A percentile compares a stretch with the other conserved stretches of the same genome.
phyloP scores from a whole-genome alignment of 306 rosid genomes.

The Clitoria ternatea region DNA sequence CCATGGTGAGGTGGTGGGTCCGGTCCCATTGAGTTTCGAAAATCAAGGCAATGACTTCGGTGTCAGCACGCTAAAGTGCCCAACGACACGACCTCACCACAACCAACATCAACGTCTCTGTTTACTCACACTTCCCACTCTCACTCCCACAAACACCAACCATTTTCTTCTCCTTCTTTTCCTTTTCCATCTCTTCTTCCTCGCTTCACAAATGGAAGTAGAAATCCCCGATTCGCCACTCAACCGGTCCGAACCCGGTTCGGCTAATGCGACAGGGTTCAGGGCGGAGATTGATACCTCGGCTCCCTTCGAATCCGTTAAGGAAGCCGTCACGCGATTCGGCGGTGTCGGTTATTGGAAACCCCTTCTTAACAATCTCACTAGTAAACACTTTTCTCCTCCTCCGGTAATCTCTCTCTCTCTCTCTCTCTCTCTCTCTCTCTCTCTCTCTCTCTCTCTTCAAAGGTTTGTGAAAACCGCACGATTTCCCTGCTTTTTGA shows the following conservation, averaged over 20 bases:
- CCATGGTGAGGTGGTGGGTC: background rate
- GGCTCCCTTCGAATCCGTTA: constrained; percentile 87
- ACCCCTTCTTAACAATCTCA: constrained; percentile 35
- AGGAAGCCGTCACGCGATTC: constrained; percentile 72
- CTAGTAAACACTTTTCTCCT: background rate
- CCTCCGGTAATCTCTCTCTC: constrained; percentile 46
- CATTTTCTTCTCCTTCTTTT: background rate
- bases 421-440: background rate
- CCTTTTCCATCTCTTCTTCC: background rate
- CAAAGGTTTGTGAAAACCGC: background rate
- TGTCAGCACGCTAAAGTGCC: background rate
- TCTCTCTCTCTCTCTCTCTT: background rate
- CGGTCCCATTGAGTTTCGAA: constrained; percentile 5
- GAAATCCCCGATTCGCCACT: background rate
- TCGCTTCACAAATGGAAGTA: background rate
- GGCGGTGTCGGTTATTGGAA: constrained; percentile 85
- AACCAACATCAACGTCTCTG: background rate
- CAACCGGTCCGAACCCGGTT: constrained; percentile 27
- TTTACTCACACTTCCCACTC: background rate
- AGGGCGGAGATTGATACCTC: constrained; percentile 86
- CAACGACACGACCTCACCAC: constrained; percentile 15
- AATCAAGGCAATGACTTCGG: constrained; percentile 35
- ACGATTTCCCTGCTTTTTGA: background rate
- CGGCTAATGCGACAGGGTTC: background rate
- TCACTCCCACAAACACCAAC: background rate